A percentile compares a stretch with the other conserved stretches of the same genome.
Conservation (phyloP, 169 alveolate genomes). For the Plasmodium fragile region DNA sequence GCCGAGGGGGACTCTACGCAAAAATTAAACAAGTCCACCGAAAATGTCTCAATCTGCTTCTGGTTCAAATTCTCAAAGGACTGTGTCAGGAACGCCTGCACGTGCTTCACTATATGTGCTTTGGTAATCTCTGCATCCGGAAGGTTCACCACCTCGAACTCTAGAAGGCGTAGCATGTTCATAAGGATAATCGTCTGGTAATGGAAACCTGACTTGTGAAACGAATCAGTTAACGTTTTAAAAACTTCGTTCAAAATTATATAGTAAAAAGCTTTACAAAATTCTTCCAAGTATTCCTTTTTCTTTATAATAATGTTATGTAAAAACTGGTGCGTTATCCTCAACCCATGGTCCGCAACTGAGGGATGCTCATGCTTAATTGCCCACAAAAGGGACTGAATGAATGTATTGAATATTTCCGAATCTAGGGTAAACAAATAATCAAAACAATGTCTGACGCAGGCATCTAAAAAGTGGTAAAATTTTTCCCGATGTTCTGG, state of each 20-base stretch:
- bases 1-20: constrained; percentile 79
- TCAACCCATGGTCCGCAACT: constrained; percentile 93
- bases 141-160: constrained; percentile 80
- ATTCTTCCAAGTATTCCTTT: constrained; percentile 80
- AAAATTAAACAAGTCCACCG: constrained; percentile 80
- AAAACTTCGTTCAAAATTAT: constrained; percentile 90
- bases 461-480: constrained; percentile 88
- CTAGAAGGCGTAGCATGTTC: constrained; percentile 81
- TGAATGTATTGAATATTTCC: constrained; percentile 86
- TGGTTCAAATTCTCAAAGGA: constrained; percentile 81
- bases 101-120: constrained; percentile 80
- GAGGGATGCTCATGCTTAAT: constrained; percentile 93
- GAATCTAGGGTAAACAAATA: constrained; percentile 86
- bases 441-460: constrained; percentile 87
- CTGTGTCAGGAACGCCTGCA: constrained; percentile 77
- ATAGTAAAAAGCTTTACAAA: constrained; percentile 89
- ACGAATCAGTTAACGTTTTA: constrained; percentile 91
- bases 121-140: constrained; percentile 78
- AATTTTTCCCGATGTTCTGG: constrained; percentile 94
- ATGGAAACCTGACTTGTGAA: constrained; percentile 93
- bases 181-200: constrained; percentile 89
- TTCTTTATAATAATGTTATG: constrained; percentile 78
- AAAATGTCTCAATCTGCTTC: constrained; percentile 81
- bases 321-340: constrained; percentile 85
- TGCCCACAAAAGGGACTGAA: constrained; percentile 93